Percentiles rank a stretch among this genome's conserved stretches.
These are phyloP conservation scores for Malus asiatica DNA, from an alignment of 306 rosid species.

Conservation along the genomic window DNA sequence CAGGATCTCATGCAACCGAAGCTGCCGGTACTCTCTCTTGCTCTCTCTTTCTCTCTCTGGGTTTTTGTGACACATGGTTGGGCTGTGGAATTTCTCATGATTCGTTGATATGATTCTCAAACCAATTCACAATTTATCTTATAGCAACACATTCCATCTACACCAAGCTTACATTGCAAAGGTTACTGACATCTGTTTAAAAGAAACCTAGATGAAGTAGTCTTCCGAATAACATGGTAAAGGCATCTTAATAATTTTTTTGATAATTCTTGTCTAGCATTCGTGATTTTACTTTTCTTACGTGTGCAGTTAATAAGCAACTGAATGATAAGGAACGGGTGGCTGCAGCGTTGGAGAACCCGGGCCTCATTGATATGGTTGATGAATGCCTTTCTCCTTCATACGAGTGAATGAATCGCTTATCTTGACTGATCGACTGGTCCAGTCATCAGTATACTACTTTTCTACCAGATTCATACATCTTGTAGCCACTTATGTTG, in stretches of 20 bases:
- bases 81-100: neutral
- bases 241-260: neutral
- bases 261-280: neutral
- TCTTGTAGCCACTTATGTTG: constrained; percentile 2
- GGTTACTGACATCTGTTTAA: neutral
- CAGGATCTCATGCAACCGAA: constrained; percentile 93
- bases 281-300: neutral
- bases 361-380: constrained; percentile 73
- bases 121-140: neutral
- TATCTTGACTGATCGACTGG: neutral
- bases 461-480: neutral
- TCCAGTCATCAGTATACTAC: neutral
- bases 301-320: constrained; percentile 77
- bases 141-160: neutral
- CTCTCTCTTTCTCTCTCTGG: neutral
- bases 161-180: neutral
- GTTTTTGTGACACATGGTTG: neutral
- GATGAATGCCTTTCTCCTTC: constrained; percentile 93
- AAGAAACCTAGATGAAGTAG: neutral
- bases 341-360: constrained; percentile 92
- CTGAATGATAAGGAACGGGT: constrained; percentile 91
- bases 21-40: constrained; percentile 51
- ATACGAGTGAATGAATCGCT: constrained; percentile 25
- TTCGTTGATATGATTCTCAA: neutral
- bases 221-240: neutral